Conservation (phyloP, 768 basidiomycete species). For the Xerocomellus amylosporus region DNA sequence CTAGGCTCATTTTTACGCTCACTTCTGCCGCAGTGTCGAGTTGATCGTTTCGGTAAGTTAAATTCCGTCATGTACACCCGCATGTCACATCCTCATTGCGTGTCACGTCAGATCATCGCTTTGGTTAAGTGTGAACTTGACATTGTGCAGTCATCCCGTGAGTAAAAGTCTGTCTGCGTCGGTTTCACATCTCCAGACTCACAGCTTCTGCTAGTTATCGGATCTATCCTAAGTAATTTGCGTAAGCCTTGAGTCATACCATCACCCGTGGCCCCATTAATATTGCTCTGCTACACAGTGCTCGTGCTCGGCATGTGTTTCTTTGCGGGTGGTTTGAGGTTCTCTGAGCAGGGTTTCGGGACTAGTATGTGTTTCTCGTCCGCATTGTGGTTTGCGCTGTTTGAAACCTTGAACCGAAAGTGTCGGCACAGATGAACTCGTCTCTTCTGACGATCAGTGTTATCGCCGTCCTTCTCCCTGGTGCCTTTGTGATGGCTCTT, state of each 20-base stretch:
- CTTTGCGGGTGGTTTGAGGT: constrained; percentile 75
- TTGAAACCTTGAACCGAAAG: constrained; percentile 34
- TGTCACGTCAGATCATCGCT: constrained; percentile 60
- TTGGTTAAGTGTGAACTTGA: constrained; percentile 76
- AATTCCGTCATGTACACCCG: neutral
- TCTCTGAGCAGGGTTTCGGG: constrained; percentile 77
- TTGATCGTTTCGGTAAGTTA: constrained; percentile 63
- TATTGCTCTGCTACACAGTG: constrained; percentile 40
- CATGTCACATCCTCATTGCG: neutral
- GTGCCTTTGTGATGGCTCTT: constrained; percentile 70
- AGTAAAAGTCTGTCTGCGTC: constrained; percentile 22
- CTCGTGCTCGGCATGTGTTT: constrained; percentile 85
- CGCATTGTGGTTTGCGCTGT: neutral
- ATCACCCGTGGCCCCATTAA: neutral
- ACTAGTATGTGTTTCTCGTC: constrained; percentile 44
- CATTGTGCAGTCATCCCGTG: constrained; percentile 79
- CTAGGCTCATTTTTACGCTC: neutral
- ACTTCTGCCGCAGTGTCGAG: constrained; percentile 39
- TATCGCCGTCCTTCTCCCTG: constrained; percentile 73
- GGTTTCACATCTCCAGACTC: neutral
- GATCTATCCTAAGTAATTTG: constrained; percentile 78
- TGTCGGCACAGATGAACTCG: constrained; percentile 70
- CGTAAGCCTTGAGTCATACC: constrained; percentile 34
- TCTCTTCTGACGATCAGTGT: constrained; percentile 75
- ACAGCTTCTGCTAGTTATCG: constrained; percentile 54